phyloP scores from a whole-genome alignment of 2,329 filamentous ascomycete genomes.

The Coccinonectria pachysandricola region DNA sequence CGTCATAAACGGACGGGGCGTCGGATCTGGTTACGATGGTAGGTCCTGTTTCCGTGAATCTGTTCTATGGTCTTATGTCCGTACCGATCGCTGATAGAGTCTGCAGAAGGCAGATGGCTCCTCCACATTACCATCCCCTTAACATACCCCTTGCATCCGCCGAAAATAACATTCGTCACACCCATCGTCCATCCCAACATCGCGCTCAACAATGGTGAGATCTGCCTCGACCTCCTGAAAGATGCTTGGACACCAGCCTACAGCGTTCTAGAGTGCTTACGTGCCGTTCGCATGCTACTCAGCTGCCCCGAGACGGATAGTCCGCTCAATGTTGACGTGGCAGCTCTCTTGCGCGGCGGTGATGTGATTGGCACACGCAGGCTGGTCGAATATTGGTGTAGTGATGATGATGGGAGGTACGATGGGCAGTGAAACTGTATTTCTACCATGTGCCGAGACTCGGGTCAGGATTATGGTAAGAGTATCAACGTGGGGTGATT shows the following conservation, averaged over 20 bases:
- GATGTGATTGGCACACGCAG: constrained; percentile 58
- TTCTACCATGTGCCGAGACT: too few species aligned
- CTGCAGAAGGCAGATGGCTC: constrained; percentile 69
- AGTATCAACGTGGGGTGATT: too few species aligned
- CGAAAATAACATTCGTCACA: constrained; percentile 71
- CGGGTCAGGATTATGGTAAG: too few species aligned
- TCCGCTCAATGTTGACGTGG: constrained; percentile 71
- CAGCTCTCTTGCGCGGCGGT: constrained; percentile 56
- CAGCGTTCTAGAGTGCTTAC: constrained; percentile 64
- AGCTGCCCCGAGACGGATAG: constrained; percentile 58
- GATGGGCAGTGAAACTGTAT: constrained; percentile 25
- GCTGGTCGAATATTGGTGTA: constrained; percentile 62
- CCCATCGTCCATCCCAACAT: constrained; percentile 79
- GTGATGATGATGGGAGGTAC: constrained; percentile 26
- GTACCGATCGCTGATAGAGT: too few species aligned
- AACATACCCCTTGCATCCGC: constrained; percentile 70
- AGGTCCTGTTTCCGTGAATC: too few species aligned
- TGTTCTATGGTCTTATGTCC: background rate
- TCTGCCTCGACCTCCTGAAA: constrained; percentile 81
- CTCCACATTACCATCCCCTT: constrained; percentile 66
- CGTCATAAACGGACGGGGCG: constrained; percentile 47
- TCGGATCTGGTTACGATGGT: constrained; percentile 49
- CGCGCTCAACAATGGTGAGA: constrained; percentile 63
- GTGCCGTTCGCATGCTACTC: constrained; percentile 59
- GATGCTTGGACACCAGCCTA: constrained; percentile 79